Evolutionary conservation across 2,329 filamentous ascomycete genomes (phyloP).

Genomic region (Biscogniauxia mediterranea): DNA sequence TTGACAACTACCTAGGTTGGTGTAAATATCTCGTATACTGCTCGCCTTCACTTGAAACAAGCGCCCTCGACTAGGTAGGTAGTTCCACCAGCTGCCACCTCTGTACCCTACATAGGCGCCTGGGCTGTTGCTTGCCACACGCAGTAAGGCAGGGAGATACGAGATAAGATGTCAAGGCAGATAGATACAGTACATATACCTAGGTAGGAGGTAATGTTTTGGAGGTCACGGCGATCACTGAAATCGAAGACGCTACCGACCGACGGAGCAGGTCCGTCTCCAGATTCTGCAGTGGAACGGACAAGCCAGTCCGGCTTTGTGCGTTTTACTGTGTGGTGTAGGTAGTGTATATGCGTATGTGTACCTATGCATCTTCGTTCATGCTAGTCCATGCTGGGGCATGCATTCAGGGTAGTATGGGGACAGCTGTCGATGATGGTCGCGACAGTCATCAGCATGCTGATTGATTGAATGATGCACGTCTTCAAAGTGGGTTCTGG

Average conservation of each 20-base stretch:
- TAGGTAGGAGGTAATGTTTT: no score
- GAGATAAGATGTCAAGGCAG: conserved; percentile 2
- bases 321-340: not conserved
- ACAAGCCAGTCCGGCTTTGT: conserved; percentile 4
- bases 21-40: not conserved
- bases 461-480: not conserved
- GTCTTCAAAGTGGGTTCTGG: not conserved
- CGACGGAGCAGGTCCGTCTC: conserved; percentile 8
- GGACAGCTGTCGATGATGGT: not conserved
- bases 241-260: conserved; percentile 10
- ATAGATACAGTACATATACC: conserved; percentile 5
- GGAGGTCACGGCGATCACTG: conserved; percentile 21
- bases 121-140: not conserved
- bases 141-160: conserved; percentile 11
- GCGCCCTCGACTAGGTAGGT: not conserved
- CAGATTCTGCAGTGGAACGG: conserved; percentile 8
- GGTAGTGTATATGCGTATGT: no score
- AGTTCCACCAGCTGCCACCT: no score
- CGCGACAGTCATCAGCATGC: not conserved
- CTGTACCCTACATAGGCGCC: not conserved
- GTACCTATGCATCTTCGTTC: conserved; percentile 2
- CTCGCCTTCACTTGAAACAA: conserved; percentile 11
- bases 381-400: conserved; percentile 14
- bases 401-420: not conserved
- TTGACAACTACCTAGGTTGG: no score